Evolutionary conservation across 345 rosid genomes (phyloP).

Genomic region (Ceriops zippeliana): DNA sequence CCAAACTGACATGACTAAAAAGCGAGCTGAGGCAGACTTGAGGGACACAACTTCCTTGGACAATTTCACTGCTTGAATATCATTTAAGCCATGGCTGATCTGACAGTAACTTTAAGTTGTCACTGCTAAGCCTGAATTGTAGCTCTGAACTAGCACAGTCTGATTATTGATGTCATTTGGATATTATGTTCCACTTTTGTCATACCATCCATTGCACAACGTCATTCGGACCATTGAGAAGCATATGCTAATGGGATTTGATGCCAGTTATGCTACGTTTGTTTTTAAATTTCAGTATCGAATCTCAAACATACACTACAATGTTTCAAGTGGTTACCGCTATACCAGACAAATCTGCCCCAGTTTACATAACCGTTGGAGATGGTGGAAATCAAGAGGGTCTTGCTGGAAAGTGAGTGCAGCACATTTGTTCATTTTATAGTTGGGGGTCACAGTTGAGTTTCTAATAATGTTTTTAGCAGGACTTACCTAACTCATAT

Average conservation of each 20-base stretch:
- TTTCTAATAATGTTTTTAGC: not conserved
- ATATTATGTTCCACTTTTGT: not conserved
- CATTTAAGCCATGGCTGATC: not conserved
- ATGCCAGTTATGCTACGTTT: not conserved
- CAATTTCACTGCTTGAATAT: not conserved
- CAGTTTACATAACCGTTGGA: constrained; percentile 84
- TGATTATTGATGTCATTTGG: too few relatives aligned
- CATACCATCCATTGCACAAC: not conserved
- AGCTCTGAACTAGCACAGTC: too few relatives aligned
- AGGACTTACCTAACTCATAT: not conserved
- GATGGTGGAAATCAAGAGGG: constrained; percentile 98
- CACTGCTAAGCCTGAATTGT: not conserved
- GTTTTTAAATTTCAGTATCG: constrained; percentile 51
- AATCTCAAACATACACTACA: constrained; percentile 69
- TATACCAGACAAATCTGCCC: constrained; percentile 74
- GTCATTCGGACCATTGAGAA: not conserved
- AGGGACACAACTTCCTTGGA: not conserved
- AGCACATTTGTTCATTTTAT: not conserved
- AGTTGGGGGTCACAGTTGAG: not conserved
- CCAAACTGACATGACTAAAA: too few relatives aligned
- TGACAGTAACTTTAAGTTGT: not conserved
- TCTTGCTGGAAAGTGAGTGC: constrained; percentile 63
- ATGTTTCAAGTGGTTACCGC: constrained; percentile 59
- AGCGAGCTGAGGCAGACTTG: not conserved
- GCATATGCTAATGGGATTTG: not conserved